Percentiles rank a stretch among this genome's conserved stretches.
These are phyloP conservation scores for Trichoderma polysporum DNA, from an alignment of 2,329 filamentous ascomycete species.

Conservation along the genomic window DNA sequence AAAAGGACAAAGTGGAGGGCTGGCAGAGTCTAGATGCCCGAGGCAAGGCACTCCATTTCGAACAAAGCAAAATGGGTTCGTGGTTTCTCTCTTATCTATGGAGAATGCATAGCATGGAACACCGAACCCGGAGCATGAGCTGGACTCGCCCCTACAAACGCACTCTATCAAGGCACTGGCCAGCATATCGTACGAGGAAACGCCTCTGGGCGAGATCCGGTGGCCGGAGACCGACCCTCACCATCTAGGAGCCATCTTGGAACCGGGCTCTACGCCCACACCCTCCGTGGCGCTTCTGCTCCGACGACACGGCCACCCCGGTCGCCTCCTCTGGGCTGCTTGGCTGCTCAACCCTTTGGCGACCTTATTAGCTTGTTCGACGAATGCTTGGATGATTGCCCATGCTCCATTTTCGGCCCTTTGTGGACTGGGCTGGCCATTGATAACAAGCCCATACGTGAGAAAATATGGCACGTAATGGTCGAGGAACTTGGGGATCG, in stretches of 20 bases:
- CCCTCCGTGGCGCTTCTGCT: constrained; percentile 9
- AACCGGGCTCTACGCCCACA: constrained; percentile 4
- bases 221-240: neutral
- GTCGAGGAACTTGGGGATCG: neutral
- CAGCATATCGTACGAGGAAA: neutral
- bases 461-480: constrained; percentile 7
- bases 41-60: neutral
- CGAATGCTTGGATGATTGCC: neutral
- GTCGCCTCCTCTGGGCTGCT: constrained; percentile 1
- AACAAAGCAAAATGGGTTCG: neutral
- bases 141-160: no score
- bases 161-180: neutral
- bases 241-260: neutral
- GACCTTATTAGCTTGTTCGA: constrained; percentile 13
- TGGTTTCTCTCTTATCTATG: constrained; percentile 6
- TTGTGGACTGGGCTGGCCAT: constrained; percentile 5
- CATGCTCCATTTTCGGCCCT: constrained; percentile 17
- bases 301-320: constrained; percentile 17
- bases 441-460: constrained; percentile 6
- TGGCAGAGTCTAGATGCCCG: constrained; percentile 8
- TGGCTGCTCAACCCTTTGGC: neutral
- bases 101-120: neutral
- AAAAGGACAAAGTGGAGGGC: constrained; percentile 6
- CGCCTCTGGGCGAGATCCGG: neutral
- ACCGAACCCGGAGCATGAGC: constrained; percentile 2